Evolutionary conservation across 225 moss, liverwort and hornwort species (phyloP), one percentile per base, ranked within the genome.

Genomic region (Physcomitrium patens): DNA sequence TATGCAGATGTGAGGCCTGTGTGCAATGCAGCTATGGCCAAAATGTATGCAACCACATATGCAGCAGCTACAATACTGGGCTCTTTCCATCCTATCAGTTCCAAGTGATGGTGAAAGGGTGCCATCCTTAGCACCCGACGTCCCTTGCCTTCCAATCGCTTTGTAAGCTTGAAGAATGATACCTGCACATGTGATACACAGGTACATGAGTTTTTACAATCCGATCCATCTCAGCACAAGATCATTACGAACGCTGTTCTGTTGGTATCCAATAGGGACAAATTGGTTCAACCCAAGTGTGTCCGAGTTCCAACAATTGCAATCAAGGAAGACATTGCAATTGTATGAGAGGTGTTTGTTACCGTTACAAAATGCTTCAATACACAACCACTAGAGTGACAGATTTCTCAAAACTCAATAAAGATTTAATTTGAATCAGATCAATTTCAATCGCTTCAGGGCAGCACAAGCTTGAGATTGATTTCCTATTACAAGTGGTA

Each of bases 81-180:
- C 71, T 99, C 99, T 44, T 60, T 86, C 76, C 89, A 74, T 43
- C 95, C 99, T 50, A 84, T 20, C 60, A 93, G 68, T 83, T 99
- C 99, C 48, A 99, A 81, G 73, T 99, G 99, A 73, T 99, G 99
- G 78, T 99, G 99, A 50, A 95, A 91, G 20, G 99, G 99, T 37
- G 99, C 70, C 95, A 99, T 99, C 61, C 74, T 84, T 73, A 99
- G 83, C 82, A 87, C 71, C 17, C 99, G 91, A 48, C 89, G 93
- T 11, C 99, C 91, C 88, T 91, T 71, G 42, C 99, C 99, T 80
- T 90, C 86, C 28, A 92, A 13, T 70, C 81, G 78, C 79, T 85
- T 99, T 24, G 99, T 95, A 49, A 92, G 5, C 80, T 95, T 89
- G 77, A 93, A 99, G 76, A 83, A 92, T 13, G 68, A 84, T 18